A percentile compares a stretch with the other conserved stretches of the same genome.
phyloP scores from a whole-genome alignment of 768 basidiomycete species.

The Harrya chromipes region DNA sequence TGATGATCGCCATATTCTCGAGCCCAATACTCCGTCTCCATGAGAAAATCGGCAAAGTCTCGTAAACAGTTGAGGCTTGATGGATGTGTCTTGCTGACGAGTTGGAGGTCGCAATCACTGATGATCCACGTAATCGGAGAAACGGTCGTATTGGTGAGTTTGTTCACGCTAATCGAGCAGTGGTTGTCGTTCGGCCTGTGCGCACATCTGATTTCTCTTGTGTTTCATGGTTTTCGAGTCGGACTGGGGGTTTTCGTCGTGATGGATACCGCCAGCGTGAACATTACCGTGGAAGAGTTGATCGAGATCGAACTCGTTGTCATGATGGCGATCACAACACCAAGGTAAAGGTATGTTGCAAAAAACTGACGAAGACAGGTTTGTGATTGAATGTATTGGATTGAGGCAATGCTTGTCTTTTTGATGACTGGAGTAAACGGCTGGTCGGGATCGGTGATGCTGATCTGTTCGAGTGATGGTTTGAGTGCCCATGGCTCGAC shows the following conservation, averaged over 20 bases:
- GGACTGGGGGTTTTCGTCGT: no score
- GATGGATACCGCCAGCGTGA: neutral
- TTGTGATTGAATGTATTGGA: neutral
- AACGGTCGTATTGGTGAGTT: no score
- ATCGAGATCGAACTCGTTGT: neutral
- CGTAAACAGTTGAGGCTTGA: no score
- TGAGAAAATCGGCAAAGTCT: no score
- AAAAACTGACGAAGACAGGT: constrained; percentile 1
- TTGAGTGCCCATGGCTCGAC: neutral
- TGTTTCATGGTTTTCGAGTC: neutral
- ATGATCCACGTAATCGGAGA: no score
- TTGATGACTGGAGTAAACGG: neutral
- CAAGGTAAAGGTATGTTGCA: neutral
- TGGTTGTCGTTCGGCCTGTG: no score
- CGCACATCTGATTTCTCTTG: neutral
- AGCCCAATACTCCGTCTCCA: no score
- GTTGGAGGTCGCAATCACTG: no score
- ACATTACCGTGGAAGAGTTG: neutral
- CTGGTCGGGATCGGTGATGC: neutral
- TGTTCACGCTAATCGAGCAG: no score
- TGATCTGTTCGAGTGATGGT: neutral
- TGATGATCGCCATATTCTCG: no score
- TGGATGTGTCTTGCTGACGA: no score
- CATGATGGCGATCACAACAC: neutral
- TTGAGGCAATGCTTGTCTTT: neutral